A percentile compares a stretch with the other conserved stretches of the same genome.
Conservation (phyloP, 1,284 basidiomycete species). For the Cryptococcus sp. region DNA sequence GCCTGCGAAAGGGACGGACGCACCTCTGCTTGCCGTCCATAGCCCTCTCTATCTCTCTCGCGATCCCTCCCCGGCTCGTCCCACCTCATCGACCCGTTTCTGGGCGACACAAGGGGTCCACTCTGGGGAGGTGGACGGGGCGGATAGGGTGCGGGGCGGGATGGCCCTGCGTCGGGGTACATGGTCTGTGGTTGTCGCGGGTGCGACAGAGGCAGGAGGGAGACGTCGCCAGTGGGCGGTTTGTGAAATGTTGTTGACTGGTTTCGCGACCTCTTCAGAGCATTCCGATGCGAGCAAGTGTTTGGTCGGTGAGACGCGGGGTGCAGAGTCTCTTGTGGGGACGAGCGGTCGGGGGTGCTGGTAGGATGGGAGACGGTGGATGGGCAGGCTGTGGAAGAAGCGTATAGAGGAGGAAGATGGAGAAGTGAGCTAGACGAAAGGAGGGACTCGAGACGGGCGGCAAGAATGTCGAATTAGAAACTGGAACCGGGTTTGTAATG, state of each 20-base stretch:
- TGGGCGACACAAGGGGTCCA: neutral
- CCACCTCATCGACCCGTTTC: conserved; percentile 4
- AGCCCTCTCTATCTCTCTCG: conserved; percentile 7
- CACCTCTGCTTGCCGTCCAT: conserved; percentile 9
- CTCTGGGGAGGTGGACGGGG: neutral
- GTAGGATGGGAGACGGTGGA: too few relatives aligned
- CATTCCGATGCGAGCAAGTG: neutral
- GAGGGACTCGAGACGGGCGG: too few relatives aligned
- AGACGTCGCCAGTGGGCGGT: neutral
- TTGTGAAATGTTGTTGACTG: neutral
- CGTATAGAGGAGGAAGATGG: too few relatives aligned
- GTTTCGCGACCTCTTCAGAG: neutral
- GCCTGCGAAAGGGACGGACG: neutral
- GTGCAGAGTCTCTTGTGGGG: neutral
- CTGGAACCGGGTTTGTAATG: too few relatives aligned
- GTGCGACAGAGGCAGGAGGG: neutral
- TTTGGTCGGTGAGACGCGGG: neutral
- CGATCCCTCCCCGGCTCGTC: conserved; percentile 2
- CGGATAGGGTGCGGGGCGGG: conserved; percentile 13
- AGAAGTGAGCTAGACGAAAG: too few relatives aligned
- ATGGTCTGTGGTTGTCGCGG: conserved; percentile 8
- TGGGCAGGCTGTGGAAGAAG: too few relatives aligned
- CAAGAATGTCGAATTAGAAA: too few relatives aligned
- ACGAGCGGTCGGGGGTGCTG: neutral
- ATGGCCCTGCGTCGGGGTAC: conserved; percentile 26